phyloP scores from a whole-genome alignment of 345 rosid species.

The Eucalyptus urophylla region DNA sequence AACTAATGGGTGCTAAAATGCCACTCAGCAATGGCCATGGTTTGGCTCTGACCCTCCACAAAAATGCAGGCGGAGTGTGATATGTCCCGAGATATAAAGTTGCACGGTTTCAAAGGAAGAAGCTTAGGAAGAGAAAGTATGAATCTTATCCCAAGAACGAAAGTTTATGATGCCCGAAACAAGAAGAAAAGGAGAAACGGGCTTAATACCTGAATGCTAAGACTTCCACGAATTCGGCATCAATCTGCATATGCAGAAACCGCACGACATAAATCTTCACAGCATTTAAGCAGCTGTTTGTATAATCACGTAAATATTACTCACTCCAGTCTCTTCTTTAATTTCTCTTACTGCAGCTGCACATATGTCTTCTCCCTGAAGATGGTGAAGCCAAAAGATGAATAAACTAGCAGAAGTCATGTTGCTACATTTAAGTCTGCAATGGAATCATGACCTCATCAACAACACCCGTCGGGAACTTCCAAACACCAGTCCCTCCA shows the following conservation, averaged over 20 bases:
- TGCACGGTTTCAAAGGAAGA: background rate
- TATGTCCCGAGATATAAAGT: background rate
- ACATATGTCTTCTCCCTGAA: slow-evolving; percentile 77
- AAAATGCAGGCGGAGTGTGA: background rate
- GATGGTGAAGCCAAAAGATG: background rate
- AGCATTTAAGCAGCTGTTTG: background rate
- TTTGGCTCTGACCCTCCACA: background rate
- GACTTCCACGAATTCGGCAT: slow-evolving; percentile 61
- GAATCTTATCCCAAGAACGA: background rate
- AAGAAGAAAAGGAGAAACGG: background rate
- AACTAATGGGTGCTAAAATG: background rate
- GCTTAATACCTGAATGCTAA: slow-evolving; percentile 66
- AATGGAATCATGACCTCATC: slow-evolving; percentile 33
- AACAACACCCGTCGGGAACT: slow-evolving; percentile 79
- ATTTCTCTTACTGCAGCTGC: slow-evolving; percentile 80
- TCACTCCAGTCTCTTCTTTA: slow-evolving; percentile 91
- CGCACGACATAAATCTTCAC: background rate
- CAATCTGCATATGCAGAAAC: slow-evolving; percentile 43
- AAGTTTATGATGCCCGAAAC: background rate
- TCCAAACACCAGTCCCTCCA: slow-evolving; percentile 57
- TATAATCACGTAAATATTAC: background rate
- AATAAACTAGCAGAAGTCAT: background rate
- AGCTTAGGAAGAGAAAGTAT: background rate
- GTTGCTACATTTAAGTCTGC: background rate
- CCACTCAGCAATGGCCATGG: background rate